Percentiles rank a stretch among this genome's conserved stretches.
phyloP scores from a whole-genome alignment of 192 early-diverging fungal genomes.

The Gigaspora rosea region DNA sequence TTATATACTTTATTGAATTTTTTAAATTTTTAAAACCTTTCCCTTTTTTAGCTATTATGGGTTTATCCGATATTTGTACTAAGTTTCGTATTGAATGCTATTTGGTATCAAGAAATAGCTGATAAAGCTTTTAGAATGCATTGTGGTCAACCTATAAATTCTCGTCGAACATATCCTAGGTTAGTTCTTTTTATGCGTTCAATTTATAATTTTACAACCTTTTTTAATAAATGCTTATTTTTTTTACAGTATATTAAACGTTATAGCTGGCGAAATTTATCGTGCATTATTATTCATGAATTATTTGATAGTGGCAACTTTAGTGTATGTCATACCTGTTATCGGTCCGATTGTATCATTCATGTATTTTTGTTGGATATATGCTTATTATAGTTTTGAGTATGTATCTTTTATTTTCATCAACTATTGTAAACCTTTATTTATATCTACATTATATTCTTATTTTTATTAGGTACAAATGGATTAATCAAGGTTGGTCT shows the following conservation, averaged over 20 bases:
- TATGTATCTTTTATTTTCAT: slow-evolving; percentile 39
- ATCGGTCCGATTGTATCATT: slow-evolving; percentile 48
- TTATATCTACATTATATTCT: slow-evolving; percentile 18
- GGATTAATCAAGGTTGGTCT: slow-evolving; percentile 53
- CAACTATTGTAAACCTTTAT: background rate
- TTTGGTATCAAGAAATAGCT: slow-evolving; percentile 63
- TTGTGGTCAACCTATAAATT: slow-evolving; percentile 40
- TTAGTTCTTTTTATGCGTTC: background rate
- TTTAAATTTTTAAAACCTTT: background rate
- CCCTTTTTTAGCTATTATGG: slow-evolving; percentile 50
- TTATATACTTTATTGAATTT: background rate
- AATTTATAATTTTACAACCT: background rate
- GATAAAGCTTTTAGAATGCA: slow-evolving; percentile 49
- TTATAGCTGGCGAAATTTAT: slow-evolving; percentile 48
- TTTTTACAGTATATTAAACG: slow-evolving; percentile 30
- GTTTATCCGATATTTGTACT: slow-evolving; percentile 55
- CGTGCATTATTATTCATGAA: slow-evolving; percentile 51
- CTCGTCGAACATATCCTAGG: slow-evolving; percentile 40
- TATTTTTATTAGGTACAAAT: slow-evolving; percentile 54
- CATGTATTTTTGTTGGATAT: slow-evolving; percentile 47
- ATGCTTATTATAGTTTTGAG: slow-evolving; percentile 57
- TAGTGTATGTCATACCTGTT: slow-evolving; percentile 43
- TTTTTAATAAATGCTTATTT: background rate
- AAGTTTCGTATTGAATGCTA: slow-evolving; percentile 52
- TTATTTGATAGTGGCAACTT: slow-evolving; percentile 37